Percentiles rank a stretch among this genome's conserved stretches.
Evolutionary conservation across 2,329 filamentous ascomycete species (phyloP).

Genomic region (Hypomyces perniciosus): DNA sequence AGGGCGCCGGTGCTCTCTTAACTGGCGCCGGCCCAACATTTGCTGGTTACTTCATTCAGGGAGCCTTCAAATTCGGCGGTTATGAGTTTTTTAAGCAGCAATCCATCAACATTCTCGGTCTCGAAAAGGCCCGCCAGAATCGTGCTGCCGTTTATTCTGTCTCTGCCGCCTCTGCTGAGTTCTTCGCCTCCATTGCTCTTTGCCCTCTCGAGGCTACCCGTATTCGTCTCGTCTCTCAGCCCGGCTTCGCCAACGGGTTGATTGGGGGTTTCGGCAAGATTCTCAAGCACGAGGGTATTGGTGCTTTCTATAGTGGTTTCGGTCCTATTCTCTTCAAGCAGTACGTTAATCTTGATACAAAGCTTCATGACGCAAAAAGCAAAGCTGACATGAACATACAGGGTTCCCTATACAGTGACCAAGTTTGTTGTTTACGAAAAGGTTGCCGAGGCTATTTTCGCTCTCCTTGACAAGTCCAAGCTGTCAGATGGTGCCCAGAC

Average conservation of each 20-base stretch:
- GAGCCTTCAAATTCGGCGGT: conserved; percentile 81
- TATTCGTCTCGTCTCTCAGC: conserved; percentile 79
- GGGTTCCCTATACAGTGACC: conserved; percentile 78
- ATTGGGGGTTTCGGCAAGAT: conserved; percentile 71
- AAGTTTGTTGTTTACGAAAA: conserved; percentile 85
- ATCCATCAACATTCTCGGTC: conserved; percentile 67
- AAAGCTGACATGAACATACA: conserved; percentile 24
- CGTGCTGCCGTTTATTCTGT: conserved; percentile 68
- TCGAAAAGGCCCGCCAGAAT: conserved; percentile 55
- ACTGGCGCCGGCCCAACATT: conserved; percentile 74
- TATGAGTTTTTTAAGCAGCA: conserved; percentile 91
- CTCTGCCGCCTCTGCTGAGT: conserved; percentile 52
- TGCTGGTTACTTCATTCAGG: conserved; percentile 82
- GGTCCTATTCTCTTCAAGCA: conserved; percentile 61
- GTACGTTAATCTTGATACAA: background rate
- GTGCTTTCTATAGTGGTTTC: conserved; percentile 79
- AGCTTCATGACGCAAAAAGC: conserved; percentile 7
- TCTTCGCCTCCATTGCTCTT: conserved; percentile 66
- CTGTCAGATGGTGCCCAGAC: conserved; percentile 61
- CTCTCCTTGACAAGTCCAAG: conserved; percentile 57
- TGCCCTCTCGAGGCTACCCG: conserved; percentile 82
- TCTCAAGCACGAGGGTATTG: conserved; percentile 65
- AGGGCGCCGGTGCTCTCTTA: conserved; percentile 73
- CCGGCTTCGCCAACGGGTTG: conserved; percentile 69
- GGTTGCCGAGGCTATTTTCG: conserved; percentile 63